phyloP scores from a whole-genome alignment of 345 rosid species.

The Eucalyptus regnans region DNA sequence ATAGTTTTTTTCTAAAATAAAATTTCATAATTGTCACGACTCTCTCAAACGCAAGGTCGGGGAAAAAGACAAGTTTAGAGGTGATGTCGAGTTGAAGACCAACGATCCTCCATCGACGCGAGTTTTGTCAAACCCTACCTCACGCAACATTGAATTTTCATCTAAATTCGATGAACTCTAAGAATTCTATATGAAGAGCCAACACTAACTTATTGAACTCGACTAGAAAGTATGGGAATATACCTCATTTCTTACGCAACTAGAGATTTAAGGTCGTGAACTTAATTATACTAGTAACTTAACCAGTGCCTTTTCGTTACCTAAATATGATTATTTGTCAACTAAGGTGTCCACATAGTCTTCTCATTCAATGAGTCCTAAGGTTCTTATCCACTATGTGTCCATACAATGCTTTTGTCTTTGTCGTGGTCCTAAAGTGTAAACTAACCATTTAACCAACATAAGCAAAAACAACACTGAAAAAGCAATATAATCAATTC shows the following conservation, averaged over 20 bases:
- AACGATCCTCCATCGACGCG: rapidly evolving
- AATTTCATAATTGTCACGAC: rapidly evolving
- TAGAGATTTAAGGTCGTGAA: rapidly evolving
- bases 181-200: neutral
- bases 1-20: neutral
- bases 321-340: too few relatives aligned
- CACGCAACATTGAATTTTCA: rapidly evolving
- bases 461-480: neutral
- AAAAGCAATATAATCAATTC: neutral
- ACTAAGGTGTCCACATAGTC: too few relatives aligned
- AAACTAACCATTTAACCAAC: neutral
- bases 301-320: rapidly evolving
- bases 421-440: neutral
- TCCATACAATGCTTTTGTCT: neutral
- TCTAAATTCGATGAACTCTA: neutral
- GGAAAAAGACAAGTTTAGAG: rapidly evolving
- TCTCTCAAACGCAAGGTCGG: rapidly evolving
- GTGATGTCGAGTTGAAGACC: neutral
- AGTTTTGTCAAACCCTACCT: neutral
- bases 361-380: too few relatives aligned
- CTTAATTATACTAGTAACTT: rapidly evolving
- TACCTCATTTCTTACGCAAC: rapidly evolving
- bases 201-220: neutral
- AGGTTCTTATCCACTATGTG: neutral
- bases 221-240: rapidly evolving